phyloP scores from a whole-genome alignment of 2,329 filamentous ascomycete species.

The Thermomyces lanuginosus region DNA sequence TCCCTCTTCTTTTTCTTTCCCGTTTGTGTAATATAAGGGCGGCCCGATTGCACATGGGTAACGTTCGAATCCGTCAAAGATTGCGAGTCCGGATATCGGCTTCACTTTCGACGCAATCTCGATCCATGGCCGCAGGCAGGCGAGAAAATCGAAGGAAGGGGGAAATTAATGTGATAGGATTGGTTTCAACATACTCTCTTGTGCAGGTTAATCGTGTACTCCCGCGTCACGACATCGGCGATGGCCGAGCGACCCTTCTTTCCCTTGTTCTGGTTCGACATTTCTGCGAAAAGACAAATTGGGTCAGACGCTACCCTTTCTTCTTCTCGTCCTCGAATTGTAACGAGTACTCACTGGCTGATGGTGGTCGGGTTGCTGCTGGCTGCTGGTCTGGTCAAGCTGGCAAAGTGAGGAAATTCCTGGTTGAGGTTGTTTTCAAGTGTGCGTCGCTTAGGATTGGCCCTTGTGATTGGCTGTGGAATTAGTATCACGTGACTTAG shows the following conservation, averaged over 20 bases:
- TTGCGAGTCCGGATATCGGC: conserved; percentile 1
- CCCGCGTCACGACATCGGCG: conserved; percentile 95
- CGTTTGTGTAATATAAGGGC: conserved; percentile 1
- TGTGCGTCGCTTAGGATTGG: conserved; percentile 4
- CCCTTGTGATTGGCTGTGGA: background rate
- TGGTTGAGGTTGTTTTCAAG: conserved; percentile 5
- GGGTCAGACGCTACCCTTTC: too few relatives aligned
- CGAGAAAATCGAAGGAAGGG: conserved; percentile 1
- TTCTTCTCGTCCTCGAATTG: too few relatives aligned
- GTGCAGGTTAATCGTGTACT: conserved; percentile 99
- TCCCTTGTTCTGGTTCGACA: conserved; percentile 49
- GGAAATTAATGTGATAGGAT: conserved; percentile 1
- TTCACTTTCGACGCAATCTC: conserved; percentile 5
- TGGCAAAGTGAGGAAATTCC: conserved; percentile 7
- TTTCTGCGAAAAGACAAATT: conserved; percentile 41
- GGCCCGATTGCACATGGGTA: background rate
- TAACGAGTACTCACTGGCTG: conserved; percentile 20
- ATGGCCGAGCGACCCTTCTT: conserved; percentile 86
- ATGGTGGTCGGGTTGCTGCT: conserved; percentile 24
- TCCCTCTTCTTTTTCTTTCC: conserved; percentile 11
- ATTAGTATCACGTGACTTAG: conserved; percentile 1
- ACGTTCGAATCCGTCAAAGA: conserved; percentile 1
- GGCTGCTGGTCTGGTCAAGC: conserved; percentile 14
- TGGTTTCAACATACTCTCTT: conserved; percentile 66
- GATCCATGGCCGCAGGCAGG: background rate